Conservation (phyloP, 2,329 filamentous ascomycete species). For the Curvularia eragrostidis region DNA sequence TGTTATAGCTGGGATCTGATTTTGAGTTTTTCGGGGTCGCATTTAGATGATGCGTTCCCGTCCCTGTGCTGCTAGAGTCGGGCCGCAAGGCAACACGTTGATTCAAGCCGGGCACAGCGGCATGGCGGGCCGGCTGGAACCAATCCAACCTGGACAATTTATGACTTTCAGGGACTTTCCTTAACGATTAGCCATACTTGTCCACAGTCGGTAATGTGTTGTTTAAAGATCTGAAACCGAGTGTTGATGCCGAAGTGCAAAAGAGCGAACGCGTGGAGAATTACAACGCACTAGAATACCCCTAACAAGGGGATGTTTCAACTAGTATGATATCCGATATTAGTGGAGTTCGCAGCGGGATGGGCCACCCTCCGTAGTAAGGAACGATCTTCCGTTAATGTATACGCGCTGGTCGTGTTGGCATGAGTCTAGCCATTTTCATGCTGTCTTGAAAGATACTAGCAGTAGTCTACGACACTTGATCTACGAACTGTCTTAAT, state of each 20-base stretch:
- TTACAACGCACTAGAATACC: neutral
- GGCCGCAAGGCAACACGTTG: neutral
- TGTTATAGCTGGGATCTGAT: neutral
- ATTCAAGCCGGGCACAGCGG: slow-evolving; percentile 2
- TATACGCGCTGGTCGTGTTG: no score
- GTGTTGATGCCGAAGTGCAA: neutral
- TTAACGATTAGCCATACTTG: neutral
- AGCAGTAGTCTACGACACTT: no score
- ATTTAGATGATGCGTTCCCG: neutral
- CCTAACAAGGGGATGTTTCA: neutral
- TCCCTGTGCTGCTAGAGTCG: slow-evolving; percentile 1
- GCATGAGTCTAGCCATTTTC: no score
- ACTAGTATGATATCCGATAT: neutral
- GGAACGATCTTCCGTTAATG: no score
- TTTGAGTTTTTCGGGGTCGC: slow-evolving; percentile 2
- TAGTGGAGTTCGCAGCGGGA: no score
- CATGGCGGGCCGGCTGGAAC: neutral
- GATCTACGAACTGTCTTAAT: no score
- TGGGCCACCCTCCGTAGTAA: no score
- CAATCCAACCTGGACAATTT: neutral
- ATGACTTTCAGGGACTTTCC: neutral
- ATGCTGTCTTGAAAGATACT: no score
- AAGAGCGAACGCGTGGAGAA: slow-evolving; percentile 5
- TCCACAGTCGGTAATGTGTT: neutral
- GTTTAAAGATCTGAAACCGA: neutral